Evolutionary conservation across 2,329 filamentous ascomycete species (phyloP), one percentile per base, ranked within the genome.

Genomic region (Didymella arachidicola): DNA sequence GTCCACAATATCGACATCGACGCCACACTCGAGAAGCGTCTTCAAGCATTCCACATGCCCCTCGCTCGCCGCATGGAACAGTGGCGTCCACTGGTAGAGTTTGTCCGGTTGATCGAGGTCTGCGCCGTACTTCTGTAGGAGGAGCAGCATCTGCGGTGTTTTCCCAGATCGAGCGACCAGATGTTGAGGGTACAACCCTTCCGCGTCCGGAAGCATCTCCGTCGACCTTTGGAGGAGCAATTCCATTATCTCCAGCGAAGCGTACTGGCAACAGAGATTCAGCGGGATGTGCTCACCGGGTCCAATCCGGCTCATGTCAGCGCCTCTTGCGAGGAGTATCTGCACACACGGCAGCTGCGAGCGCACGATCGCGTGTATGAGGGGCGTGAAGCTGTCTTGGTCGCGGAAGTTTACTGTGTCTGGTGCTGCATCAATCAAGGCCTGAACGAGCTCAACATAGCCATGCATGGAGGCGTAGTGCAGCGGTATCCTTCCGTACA

Each of bases 401-500:
- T 99, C 95, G 72, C 93, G 93, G 39, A 90, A 82, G 73, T 98
- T 88, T 60, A 98, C 90, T 0, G 92, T 97, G 19, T 86, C 82
- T 4, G 87, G 86, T 45, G 90, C 88, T 22, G 86, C 86, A 63
- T 84, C 80, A 49, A 97, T 80, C 19, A 97, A 82, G 42, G 86
- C 84, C 65, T 91, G 85, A 27, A 96, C 86, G 87, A 96, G 93
- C 53, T 91, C 90, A 19, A 96, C 84, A 44, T 91, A 87, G 5
- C 95, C 95, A 79, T 97, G 92, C 85, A 98, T 93, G 75, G 92
- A 96, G 14, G 95, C 93, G 79, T 99, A 99, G 73, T 99, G 95
- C 34, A 99, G 80, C 26, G 95, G 93, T 60, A 97, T 91, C 47
- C 95, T 86, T 8, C 95, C 95, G 74, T 99, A 99, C 7, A 97